These are phyloP conservation scores for Hypoxylon sp. DNA, from an alignment of 2,329 filamentous ascomycete species.

Conservation along the genomic window DNA sequence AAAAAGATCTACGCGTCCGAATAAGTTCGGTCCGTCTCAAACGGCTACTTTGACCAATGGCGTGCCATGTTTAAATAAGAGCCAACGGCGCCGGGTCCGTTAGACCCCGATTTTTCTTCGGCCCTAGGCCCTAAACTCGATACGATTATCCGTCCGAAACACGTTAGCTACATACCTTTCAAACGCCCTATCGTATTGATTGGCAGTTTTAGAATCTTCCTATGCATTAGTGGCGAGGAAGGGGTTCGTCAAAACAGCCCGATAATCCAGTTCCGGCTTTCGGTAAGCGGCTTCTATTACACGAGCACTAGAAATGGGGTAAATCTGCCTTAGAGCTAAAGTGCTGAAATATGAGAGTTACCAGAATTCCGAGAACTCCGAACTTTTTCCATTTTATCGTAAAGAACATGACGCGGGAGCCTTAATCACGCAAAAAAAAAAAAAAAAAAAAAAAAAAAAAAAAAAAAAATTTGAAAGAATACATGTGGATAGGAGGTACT, in stretches of 20 bases:
- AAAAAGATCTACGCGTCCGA: conserved; percentile 21
- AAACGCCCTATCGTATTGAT: conserved; percentile 1
- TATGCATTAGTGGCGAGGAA: conserved; percentile 15
- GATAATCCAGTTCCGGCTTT: conserved; percentile 5
- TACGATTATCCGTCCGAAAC: conserved; percentile 2
- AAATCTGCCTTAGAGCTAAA: neutral
- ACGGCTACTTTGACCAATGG: conserved; percentile 23
- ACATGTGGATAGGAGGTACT: no score
- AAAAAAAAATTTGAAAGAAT: no score
- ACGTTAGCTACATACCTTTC: conserved; percentile 7
- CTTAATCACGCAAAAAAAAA: neutral
- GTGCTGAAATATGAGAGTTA: no score
- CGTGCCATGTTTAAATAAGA: conserved; percentile 4
- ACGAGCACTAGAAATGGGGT: neutral
- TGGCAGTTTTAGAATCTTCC: neutral
- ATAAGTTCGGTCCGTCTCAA: conserved; percentile 23
- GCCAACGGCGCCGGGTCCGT: conserved; percentile 31
- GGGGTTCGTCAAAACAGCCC: neutral
- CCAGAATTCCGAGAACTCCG: no score
- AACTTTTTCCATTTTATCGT: no score
- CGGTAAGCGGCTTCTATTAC: conserved; percentile 1
- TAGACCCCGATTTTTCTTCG: conserved; percentile 33
- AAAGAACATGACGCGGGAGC: neutral
- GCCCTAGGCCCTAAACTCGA: conserved; percentile 16
- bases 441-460: no score